Evolutionary conservation across 192 early-diverging fungal genomes (phyloP).

Genomic region (Pilobolus umbonatus): DNA sequence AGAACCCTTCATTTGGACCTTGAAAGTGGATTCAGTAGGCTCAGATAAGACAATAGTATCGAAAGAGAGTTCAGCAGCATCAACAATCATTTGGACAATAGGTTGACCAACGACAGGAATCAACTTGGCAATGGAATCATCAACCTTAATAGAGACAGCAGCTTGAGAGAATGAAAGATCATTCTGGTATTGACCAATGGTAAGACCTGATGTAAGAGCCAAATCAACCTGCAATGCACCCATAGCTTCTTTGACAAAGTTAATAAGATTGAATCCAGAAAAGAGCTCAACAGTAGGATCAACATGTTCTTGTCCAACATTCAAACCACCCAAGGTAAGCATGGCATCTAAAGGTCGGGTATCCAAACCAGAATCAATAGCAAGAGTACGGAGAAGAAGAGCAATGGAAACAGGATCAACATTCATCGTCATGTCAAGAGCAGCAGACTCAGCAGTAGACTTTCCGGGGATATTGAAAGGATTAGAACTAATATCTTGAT

Average conservation of each 20-base stretch:
- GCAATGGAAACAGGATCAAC: constrained; percentile 44
- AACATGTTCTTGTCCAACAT: constrained; percentile 31
- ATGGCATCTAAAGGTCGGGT: constrained; percentile 42
- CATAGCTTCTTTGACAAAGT: constrained; percentile 45
- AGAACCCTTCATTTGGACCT: constrained; percentile 42
- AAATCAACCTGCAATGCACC: constrained; percentile 46
- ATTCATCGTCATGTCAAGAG: constrained; percentile 44
- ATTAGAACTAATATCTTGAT: constrained; percentile 38
- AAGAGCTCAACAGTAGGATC: constrained; percentile 27
- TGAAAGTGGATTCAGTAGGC: constrained; percentile 38
- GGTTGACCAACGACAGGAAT: constrained; percentile 52
- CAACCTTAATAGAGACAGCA: constrained; percentile 40
- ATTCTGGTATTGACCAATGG: constrained; percentile 50
- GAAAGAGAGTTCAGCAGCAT: constrained; percentile 34
- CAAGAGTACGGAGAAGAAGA: constrained; percentile 41
- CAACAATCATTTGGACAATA: constrained; percentile 51
- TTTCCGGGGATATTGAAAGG: constrained; percentile 40
- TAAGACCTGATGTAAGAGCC: constrained; percentile 34
- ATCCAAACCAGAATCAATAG: constrained; percentile 40
- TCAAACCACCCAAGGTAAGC: constrained; percentile 37
- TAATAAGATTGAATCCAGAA: constrained; percentile 41
- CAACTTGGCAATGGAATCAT: constrained; percentile 42
- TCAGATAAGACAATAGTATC: constrained; percentile 30
- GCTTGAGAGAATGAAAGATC: constrained; percentile 39
- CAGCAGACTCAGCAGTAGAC: constrained; percentile 29